Base-by-base conservation (phyloP, 176 grass and related monocot genomes). In the Musa troglodytarum region DNA sequence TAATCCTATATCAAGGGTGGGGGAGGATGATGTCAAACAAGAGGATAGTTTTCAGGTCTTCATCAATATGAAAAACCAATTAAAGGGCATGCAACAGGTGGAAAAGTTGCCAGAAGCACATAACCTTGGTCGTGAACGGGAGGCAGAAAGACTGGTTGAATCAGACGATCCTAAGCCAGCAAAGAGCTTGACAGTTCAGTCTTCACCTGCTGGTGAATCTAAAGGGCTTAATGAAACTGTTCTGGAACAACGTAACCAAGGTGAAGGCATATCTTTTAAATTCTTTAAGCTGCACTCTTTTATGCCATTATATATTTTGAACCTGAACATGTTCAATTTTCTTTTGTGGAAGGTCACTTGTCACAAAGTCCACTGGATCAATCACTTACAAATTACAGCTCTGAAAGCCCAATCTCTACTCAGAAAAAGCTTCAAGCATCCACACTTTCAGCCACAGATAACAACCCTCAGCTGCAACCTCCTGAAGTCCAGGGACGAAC, bases 271-370 rank as follows among this genome's bases (percentile, higher is more conserved):
- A 67, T 70, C 29, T 79, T 76, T 68, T 53, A n/a, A 12, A 53
- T 68, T 75, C 64, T 56, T 68, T 65, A 79, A 68, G 57, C 51
- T 52, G 34, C 34, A 43, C 34, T 76, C 63, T 8, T 24, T 82
- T 79, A 58, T 69, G 73, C 26, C 57, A 55, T 76, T 74, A 72
- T 71, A 52, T 65, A 34, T 76, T 73, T 19, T 51, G 34, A 69
- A 79, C 50, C 72, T 84, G 75, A 74, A 78, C 75, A 73, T 65
- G 70, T 19, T 17, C 10, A 28, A 24, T 11, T 70, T 74, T 74
- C 12, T 50, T 25, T 72, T 56, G 12, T 56, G 14, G 72, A 55
- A 74, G 14, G 9, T 56, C 16, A 26, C 29, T 28, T 28, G 53
- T 26, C 23, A 24, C 58, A 63, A 69, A 86, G 52, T 65, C 50